A percentile compares a stretch with the other conserved stretches of the same genome.
These are phyloP conservation scores for Chlorociboria aeruginascens DNA, from an alignment of 495 filamentous ascomycete genomes.

Conservation along the genomic window DNA sequence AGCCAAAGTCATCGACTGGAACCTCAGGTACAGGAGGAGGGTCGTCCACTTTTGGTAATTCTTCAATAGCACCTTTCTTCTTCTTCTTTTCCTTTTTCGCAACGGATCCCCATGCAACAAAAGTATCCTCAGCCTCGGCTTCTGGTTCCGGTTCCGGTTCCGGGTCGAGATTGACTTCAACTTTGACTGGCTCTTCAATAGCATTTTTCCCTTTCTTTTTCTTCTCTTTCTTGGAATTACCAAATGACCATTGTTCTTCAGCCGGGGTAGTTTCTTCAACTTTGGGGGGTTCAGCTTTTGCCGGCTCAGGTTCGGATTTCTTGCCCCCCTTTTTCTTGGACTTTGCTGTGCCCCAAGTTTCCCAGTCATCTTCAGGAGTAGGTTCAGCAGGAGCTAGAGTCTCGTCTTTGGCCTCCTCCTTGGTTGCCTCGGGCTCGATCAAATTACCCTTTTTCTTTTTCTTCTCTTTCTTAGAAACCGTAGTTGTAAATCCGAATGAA, in stretches of 20 bases:
- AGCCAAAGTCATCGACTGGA: conserved; percentile 11
- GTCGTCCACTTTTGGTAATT: conserved; percentile 2
- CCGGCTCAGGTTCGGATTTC: conserved; percentile 4
- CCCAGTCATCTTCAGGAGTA: conserved; percentile 24
- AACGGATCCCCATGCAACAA: conserved; percentile 24
- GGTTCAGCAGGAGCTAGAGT: conserved; percentile 6
- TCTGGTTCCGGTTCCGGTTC: conserved; percentile 16
- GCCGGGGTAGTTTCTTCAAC: neutral
- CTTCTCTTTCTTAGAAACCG: conserved; percentile 25
- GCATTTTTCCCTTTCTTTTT: conserved; percentile 16
- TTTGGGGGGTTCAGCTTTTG: conserved; percentile 1
- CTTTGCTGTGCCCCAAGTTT: conserved; percentile 20
- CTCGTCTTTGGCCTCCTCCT: conserved; percentile 7
- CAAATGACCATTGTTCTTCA: conserved; percentile 11
- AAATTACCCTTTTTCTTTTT: conserved; percentile 25
- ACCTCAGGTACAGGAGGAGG: neutral
- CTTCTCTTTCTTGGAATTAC: conserved; percentile 13
- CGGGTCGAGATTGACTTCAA: conserved; percentile 10
- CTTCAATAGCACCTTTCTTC: conserved; percentile 13
- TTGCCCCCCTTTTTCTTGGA: conserved; percentile 22
- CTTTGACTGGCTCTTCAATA: conserved; percentile 16
- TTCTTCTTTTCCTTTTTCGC: conserved; percentile 21
- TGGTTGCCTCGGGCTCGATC: neutral
- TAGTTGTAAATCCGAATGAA: conserved; percentile 23
- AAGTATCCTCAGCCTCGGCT: conserved; percentile 12